phyloP scores from a whole-genome alignment of 345 rosid species.

The Salix koriyanagi region DNA sequence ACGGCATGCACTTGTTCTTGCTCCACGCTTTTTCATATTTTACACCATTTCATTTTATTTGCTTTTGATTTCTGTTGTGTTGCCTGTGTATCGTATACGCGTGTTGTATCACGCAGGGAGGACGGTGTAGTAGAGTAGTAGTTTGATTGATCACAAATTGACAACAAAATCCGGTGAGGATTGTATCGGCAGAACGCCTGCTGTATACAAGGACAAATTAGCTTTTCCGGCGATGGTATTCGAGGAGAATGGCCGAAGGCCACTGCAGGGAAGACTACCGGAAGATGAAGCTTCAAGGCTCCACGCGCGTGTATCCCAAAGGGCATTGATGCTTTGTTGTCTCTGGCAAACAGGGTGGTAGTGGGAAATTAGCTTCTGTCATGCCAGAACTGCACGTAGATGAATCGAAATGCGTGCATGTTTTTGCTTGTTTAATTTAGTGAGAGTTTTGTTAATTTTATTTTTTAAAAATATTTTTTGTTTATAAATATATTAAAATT shows the following conservation, averaged over 20 bases:
- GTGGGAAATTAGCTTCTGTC: background rate
- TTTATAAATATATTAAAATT: no score
- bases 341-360: background rate
- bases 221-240: background rate
- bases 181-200: slow-evolving; percentile 10
- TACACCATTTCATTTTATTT: background rate
- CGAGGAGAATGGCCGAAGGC: slow-evolving; percentile 7
- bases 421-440: no score
- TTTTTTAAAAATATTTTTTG: no score
- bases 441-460: no score
- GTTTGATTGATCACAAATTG: slow-evolving; percentile 10
- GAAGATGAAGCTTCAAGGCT: background rate
- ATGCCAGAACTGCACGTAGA: no score
- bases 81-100: background rate
- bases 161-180: background rate
- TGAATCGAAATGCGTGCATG: no score
- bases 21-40: background rate
- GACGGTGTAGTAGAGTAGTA: slow-evolving; percentile 13
- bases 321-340: background rate
- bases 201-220: background rate
- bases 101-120: background rate
- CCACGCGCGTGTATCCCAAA: background rate
- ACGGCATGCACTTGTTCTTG: background rate
- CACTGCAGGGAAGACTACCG: background rate
- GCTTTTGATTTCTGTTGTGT: background rate